These are phyloP conservation scores for Bipolaris cookei DNA, from an alignment of 2,329 filamentous ascomycete species.

Conservation along the genomic window DNA sequence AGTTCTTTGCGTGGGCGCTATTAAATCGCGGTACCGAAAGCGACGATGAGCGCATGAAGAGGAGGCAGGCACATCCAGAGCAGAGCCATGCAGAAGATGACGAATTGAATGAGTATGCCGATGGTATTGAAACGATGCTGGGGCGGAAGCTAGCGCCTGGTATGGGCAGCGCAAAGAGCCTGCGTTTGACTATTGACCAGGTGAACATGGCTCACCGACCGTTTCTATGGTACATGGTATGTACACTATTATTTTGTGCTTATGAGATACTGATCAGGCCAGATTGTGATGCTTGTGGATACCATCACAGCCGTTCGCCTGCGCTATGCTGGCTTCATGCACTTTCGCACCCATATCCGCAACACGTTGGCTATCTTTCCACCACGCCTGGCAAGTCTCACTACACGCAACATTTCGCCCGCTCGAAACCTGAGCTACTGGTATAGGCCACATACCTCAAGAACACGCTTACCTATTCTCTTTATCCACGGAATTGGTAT, in stretches of 20 bases:
- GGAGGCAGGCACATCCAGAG: slow-evolving; percentile 23
- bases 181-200: slow-evolving; percentile 71
- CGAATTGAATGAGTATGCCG: slow-evolving; percentile 63
- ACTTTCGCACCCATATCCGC: slow-evolving; percentile 55
- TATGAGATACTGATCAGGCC: slow-evolving; percentile 6
- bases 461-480: slow-evolving; percentile 64
- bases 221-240: slow-evolving; percentile 67
- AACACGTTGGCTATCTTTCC: slow-evolving; percentile 63
- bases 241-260: slow-evolving; percentile 28
- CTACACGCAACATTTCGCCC: slow-evolving; percentile 57
- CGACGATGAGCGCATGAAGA: slow-evolving; percentile 23
- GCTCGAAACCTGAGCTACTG: slow-evolving; percentile 66
- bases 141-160: slow-evolving; percentile 61
- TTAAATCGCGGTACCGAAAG: slow-evolving; percentile 60
- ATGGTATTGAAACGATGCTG: slow-evolving; percentile 60
- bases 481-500: slow-evolving; percentile 76
- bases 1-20: slow-evolving; percentile 73
- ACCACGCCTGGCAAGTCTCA: slow-evolving; percentile 60
- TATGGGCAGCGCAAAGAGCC: slow-evolving; percentile 60
- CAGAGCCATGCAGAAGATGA: slow-evolving; percentile 50
- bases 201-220: slow-evolving; percentile 67
- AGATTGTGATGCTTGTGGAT: slow-evolving; percentile 62
- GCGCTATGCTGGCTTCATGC: slow-evolving; percentile 58
- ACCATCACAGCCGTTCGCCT: slow-evolving; percentile 52
- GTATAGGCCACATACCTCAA: slow-evolving; percentile 68